phyloP scores from a whole-genome alignment of 257 asterid genomes.

The Anisodus tanguticus region DNA sequence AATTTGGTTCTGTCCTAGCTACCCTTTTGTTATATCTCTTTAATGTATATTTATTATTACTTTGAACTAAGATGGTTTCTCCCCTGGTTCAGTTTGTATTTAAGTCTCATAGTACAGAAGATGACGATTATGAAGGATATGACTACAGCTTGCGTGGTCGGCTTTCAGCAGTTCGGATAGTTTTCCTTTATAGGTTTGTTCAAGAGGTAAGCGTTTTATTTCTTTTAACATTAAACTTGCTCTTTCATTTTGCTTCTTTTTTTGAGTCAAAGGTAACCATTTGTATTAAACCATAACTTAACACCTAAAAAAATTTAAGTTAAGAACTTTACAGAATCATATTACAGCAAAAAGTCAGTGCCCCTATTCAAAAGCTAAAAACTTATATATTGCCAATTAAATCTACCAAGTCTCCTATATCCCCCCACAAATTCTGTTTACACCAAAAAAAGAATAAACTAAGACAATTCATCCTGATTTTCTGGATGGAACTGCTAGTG shows the following conservation, averaged over 20 bases:
- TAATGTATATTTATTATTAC: neutral
- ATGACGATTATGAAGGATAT: constrained; percentile 95
- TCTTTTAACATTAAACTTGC: constrained; percentile 12
- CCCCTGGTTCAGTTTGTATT: constrained; percentile 71
- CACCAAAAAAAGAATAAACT: too few species aligned
- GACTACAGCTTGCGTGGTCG: constrained; percentile 89
- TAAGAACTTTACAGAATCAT: too few species aligned
- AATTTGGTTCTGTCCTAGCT: neutral
- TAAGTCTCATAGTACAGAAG: constrained; percentile 73
- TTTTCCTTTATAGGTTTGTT: constrained; percentile 89
- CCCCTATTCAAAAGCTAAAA: too few species aligned
- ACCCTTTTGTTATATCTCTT: constrained; percentile 14
- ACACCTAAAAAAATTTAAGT: too few species aligned
- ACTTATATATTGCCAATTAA: too few species aligned
- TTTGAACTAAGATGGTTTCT: constrained; percentile 20
- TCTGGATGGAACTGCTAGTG: too few species aligned
- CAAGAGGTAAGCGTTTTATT: constrained; percentile 72
- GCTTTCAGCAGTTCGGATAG: constrained; percentile 96
- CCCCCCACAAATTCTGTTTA: too few species aligned
- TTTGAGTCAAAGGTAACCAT: too few species aligned
- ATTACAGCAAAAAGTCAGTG: too few species aligned
- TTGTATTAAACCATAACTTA: too few species aligned
- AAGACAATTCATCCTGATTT: too few species aligned
- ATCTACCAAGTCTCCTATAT: too few species aligned
- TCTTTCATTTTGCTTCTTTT: constrained; percentile 19